phyloP scores from a whole-genome alignment of 257 asterid species.

The Rehmannia glutinosa region DNA sequence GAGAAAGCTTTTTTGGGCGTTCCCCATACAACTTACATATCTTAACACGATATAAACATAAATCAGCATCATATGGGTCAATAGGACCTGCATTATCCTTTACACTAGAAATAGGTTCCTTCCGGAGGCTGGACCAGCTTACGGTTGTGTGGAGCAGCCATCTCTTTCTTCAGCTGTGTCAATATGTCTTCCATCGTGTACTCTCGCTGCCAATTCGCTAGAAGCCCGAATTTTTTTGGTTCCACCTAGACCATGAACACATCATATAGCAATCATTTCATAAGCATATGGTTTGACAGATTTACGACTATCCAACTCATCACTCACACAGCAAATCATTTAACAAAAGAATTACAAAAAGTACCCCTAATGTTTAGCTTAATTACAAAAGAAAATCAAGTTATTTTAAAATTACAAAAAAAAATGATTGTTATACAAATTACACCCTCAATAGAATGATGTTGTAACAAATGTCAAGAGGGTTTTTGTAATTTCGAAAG shows the following conservation, averaged over 20 bases:
- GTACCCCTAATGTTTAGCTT: neutral
- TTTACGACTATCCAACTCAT: neutral
- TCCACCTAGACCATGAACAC: conserved; percentile 52
- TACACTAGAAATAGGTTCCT: conserved; percentile 72
- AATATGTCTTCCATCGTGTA: conserved; percentile 48
- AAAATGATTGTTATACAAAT: no score
- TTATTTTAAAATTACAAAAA: neutral
- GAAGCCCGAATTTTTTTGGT: conserved; percentile 59
- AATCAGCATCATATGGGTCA: conserved; percentile 14
- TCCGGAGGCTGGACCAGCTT: conserved; percentile 69
- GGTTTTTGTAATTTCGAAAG: no score
- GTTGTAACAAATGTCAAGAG: no score
- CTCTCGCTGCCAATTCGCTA: conserved; percentile 82
- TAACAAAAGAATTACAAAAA: neutral
- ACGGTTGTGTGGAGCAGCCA: conserved; percentile 35
- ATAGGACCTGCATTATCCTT: conserved; percentile 12
- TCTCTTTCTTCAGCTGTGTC: conserved; percentile 35
- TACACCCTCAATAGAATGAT: no score
- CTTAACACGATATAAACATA: neutral
- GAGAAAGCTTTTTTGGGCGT: conserved; percentile 15
- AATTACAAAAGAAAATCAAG: neutral
- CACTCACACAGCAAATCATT: neutral
- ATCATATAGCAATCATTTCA: neutral
- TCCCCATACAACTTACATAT: conserved; percentile 22
- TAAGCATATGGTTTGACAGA: no score